Conservation (phyloP, 306 rosid genomes). For the Phaseolus lunatus region DNA sequence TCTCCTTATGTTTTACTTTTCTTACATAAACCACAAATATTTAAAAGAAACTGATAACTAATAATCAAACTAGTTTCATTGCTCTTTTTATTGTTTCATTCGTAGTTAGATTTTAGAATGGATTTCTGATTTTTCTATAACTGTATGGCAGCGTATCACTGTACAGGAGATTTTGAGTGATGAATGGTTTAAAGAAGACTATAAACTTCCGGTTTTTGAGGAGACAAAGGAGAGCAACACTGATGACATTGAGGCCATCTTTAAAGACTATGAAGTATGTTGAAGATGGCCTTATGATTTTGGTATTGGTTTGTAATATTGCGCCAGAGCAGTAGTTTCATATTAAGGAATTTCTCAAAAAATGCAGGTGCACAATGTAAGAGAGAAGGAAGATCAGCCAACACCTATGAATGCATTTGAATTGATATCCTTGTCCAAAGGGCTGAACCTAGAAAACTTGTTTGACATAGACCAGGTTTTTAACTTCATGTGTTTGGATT, state of each 20-base stretch:
- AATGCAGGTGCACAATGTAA: constrained; percentile 78
- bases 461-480: constrained; percentile 79
- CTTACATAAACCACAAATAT: neutral
- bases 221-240: constrained; percentile 71
- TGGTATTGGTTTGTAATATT: constrained; percentile 29
- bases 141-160: constrained; percentile 74
- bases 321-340: neutral
- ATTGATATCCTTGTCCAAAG: constrained; percentile 84
- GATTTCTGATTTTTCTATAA: constrained; percentile 31
- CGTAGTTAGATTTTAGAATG: constrained; percentile 23
- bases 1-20: neutral
- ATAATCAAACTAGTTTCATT: neutral
- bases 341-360: constrained; percentile 34
- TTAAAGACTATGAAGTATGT: constrained; percentile 81
- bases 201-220: constrained; percentile 70
- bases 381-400: constrained; percentile 87
- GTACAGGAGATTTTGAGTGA: constrained; percentile 68
- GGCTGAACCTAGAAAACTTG: constrained; percentile 84
- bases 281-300: constrained; percentile 33
- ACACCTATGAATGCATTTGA: constrained; percentile 84
- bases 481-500: constrained; percentile 31
- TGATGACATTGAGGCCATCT: constrained; percentile 82
- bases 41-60: neutral
- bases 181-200: constrained; percentile 85
- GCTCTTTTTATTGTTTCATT: constrained; percentile 18